phyloP scores from a whole-genome alignment of 169 alveolate genomes.

The Cryptosporidium parvum region DNA sequence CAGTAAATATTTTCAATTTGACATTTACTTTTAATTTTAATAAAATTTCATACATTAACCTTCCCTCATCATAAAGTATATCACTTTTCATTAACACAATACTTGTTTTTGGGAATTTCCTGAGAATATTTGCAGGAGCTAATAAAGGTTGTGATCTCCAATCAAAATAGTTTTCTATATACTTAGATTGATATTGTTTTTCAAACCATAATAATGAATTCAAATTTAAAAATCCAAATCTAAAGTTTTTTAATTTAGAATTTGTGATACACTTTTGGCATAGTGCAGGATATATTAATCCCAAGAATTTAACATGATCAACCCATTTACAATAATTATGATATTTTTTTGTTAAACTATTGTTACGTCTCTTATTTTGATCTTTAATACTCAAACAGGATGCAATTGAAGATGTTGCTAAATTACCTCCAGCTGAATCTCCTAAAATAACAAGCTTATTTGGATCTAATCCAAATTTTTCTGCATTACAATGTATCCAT shows the following conservation, averaged over 20 bases:
- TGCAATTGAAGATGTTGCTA: conserved; percentile 54
- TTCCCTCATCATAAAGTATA: conserved; percentile 59
- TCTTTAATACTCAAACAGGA: conserved; percentile 34
- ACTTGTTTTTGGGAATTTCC: conserved; percentile 41
- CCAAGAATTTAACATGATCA: conserved; percentile 37
- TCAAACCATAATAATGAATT: conserved; percentile 45
- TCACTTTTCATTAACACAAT: conserved; percentile 50
- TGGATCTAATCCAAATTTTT: conserved; percentile 31
- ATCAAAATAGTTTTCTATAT: conserved; percentile 30
- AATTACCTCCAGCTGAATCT: conserved; percentile 71
- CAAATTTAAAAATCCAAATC: conserved; percentile 25
- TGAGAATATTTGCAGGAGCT: conserved; percentile 35
- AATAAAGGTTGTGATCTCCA: conserved; percentile 73
- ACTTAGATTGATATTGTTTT: conserved; percentile 50
- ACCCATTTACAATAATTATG: conserved; percentile 42
- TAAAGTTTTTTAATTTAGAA: conserved; percentile 24
- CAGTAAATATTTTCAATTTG: conserved; percentile 2
- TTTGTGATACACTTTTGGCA: conserved; percentile 63
- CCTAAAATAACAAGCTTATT: conserved; percentile 53
- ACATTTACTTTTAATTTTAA: conserved; percentile 20
- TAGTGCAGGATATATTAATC: conserved; percentile 59
- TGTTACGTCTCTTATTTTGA: background rate
- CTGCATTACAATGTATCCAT: conserved; percentile 50
- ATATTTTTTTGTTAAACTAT: background rate
- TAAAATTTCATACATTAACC: conserved; percentile 41